Base-by-base conservation (phyloP, 78 protist genomes). In the Diacronema lutheri region DNA sequence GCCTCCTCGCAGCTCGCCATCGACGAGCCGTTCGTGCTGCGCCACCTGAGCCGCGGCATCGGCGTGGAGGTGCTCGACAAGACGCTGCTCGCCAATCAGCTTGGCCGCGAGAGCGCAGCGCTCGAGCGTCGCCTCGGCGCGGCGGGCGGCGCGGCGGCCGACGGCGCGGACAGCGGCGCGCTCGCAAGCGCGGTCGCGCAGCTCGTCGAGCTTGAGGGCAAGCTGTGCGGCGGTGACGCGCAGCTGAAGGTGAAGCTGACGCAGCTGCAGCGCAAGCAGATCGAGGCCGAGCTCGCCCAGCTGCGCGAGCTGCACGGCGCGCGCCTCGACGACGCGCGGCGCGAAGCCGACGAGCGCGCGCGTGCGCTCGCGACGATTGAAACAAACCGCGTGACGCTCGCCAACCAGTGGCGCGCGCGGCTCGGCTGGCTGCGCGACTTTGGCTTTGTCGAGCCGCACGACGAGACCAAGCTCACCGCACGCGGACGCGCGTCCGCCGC, bases 401-500 rank as follows among this genome's bases (percentile, higher is more conserved):
- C 20, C 0, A 3, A 7, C 21, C 10, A 41, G 10, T 71, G 79
- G 58, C 19, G 21, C 14, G 35, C 0, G 58, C 31, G 58, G 21
- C 1, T 41, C 35, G 41, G 9, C 9, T 71, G 79, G 79, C 79
- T 71, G 38, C 0, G 21, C 38, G 57, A 41, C 29, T 35, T 2
- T 26, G 31, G 81, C 25, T 74, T 74, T 65, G 12, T 74, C 14
- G 81, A 74, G 73, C 35, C 41, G 73, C n/a, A 7, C 29, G 81
- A n/a, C 35, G 66, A 31, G 13, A n/a, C 7, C 37, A 5, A 0
- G 2, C 71, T 57, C 33, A 50, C 57, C 1, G 14, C 56, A 11
- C 46, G 69, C 5, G 72, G 84, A 7, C 66, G 66, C 23, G 76
- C 86, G 35, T 81, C 77, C 62, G 86, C 86, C 29, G 86, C 86